A percentile compares a stretch with the other conserved stretches of the same genome.
Conservation (phyloP, 1,139 yeast genomes). For the Candida frijolesensis region DNA sequence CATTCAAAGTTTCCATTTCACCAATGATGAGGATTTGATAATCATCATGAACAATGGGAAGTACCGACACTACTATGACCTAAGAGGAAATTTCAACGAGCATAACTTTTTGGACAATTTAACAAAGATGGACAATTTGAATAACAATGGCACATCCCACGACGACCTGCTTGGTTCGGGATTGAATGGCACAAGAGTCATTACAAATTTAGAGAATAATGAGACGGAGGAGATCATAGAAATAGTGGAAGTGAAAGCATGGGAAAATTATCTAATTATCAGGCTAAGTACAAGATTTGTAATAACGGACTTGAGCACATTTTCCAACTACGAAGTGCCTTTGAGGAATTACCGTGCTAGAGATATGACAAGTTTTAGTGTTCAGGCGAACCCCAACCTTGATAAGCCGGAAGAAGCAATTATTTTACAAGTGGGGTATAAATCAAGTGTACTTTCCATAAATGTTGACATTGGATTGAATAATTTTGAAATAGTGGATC, state of each 20-base stretch:
- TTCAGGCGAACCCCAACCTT: slow-evolving; percentile 9
- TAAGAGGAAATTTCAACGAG: slow-evolving; percentile 67
- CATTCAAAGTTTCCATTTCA: slow-evolving; percentile 55
- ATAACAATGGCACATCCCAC: neutral
- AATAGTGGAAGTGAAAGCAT: slow-evolving; percentile 26
- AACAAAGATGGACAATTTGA: slow-evolving; percentile 5
- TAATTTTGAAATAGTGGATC: slow-evolving; percentile 33
- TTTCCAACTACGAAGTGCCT: slow-evolving; percentile 30
- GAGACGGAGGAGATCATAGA: slow-evolving; percentile 32
- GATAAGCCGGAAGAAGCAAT: slow-evolving; percentile 15
- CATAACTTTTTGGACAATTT: slow-evolving; percentile 37
- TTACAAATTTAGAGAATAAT: slow-evolving; percentile 38
- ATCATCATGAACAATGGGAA: slow-evolving; percentile 60
- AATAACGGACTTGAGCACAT: slow-evolving; percentile 28
- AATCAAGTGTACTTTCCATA: slow-evolving; percentile 31
- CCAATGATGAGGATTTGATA: slow-evolving; percentile 57
- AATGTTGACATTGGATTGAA: slow-evolving; percentile 26
- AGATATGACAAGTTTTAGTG: slow-evolving; percentile 20
- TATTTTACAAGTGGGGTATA: slow-evolving; percentile 29
- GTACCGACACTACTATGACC: slow-evolving; percentile 67
- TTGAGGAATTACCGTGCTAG: slow-evolving; percentile 16
- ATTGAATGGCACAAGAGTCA: slow-evolving; percentile 13
- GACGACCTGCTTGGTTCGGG: neutral
- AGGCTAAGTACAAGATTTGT: slow-evolving; percentile 30
- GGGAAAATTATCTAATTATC: slow-evolving; percentile 33